These are phyloP conservation scores for Coix lacrymajobi DNA, from an alignment of 176 grass and related monocot species.

Conservation along the genomic window DNA sequence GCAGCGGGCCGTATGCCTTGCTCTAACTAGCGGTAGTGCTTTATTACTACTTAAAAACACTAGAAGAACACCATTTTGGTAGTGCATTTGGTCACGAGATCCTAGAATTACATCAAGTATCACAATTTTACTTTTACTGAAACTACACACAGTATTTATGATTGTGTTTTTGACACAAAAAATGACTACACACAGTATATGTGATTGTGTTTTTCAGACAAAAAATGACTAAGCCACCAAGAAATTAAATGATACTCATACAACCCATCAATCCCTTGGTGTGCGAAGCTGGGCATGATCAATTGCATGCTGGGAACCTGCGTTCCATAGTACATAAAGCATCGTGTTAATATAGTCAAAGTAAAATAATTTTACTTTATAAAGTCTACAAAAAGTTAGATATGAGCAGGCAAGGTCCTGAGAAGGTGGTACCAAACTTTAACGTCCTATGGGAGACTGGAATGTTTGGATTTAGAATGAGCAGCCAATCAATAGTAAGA, in stretches of 20 bases:
- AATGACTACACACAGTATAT: background rate
- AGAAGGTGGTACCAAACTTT: conserved; percentile 34
- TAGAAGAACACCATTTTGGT: no score
- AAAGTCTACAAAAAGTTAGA: conserved; percentile 7
- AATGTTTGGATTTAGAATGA: conserved; percentile 21
- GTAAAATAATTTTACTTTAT: conserved; percentile 23
- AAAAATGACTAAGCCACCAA: background rate
- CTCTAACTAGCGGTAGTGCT: no score
- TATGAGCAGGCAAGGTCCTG: conserved; percentile 12
- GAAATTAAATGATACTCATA: background rate
- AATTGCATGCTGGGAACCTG: conserved; percentile 12
- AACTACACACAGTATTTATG: no score
- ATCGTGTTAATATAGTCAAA: background rate
- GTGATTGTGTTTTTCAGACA: background rate
- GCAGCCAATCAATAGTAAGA: background rate
- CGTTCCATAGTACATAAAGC: conserved; percentile 2
- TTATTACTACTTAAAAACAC: no score
- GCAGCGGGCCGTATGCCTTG: no score
- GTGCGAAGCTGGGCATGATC: background rate
- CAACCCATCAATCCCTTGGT: background rate
- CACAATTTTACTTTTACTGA: no score
- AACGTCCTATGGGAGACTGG: conserved; percentile 20
- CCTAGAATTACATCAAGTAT: no score
- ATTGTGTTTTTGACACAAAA: background rate
- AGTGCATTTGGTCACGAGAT: no score